Percentiles rank a stretch among this genome's conserved stretches.
phyloP scores from a whole-genome alignment of 1,139 yeast species.

The Kurtzmaniella quercitrusa region DNA sequence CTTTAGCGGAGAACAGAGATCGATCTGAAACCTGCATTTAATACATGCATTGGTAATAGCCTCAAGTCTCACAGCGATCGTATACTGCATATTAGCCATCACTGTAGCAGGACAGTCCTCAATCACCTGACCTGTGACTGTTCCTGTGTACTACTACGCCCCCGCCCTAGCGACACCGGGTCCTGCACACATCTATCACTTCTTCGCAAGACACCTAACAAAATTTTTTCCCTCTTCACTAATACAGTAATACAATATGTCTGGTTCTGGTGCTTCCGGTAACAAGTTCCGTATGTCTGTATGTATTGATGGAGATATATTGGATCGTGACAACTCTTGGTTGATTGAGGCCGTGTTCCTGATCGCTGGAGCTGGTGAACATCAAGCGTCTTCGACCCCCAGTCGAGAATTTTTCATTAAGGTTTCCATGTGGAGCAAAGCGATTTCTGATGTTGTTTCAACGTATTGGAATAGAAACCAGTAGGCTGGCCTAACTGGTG shows the following conservation, averaged over 20 bases:
- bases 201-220: neutral
- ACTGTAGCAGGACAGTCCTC: no score
- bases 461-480: neutral
- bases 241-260: slow-evolving; percentile 40
- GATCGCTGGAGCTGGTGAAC: neutral
- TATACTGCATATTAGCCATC: no score
- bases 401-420: neutral
- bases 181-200: slow-evolving; percentile 3
- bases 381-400: neutral
- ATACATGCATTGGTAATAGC: no score
- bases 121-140: slow-evolving; percentile 4
- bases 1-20: no score
- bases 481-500: neutral
- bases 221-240: slow-evolving; percentile 2
- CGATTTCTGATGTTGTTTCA: neutral
- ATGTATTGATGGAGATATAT: slow-evolving; percentile 37
- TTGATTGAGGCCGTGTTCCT: neutral
- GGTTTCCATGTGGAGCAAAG: neutral
- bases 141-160: neutral
- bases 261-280: slow-evolving; percentile 97
- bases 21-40: no score
- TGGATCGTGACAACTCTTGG: neutral
- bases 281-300: slow-evolving; percentile 99
- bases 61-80: no score
- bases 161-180: no score